Evolutionary conservation across 192 early-diverging fungal genomes (phyloP).

Genomic region (Phlyctochytrium bullatum): DNA sequence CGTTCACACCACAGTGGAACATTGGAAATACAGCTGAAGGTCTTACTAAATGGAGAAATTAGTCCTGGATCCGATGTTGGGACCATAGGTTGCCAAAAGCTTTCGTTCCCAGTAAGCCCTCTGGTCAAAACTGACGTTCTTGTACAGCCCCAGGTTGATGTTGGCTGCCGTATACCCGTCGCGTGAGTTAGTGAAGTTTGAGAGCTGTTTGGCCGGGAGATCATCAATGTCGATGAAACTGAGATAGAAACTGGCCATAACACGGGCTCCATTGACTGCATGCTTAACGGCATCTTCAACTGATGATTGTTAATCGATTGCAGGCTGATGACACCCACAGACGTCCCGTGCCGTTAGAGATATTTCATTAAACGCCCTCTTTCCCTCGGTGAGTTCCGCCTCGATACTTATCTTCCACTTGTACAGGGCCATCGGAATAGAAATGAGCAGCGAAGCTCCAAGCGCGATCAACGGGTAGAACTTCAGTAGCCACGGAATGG

Average conservation of each 20-base stretch:
- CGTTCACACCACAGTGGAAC: no score
- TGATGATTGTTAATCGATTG: not conserved
- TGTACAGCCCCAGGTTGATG: not conserved
- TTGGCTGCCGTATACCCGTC: not conserved
- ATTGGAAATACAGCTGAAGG: not conserved
- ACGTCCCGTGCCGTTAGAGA: not conserved
- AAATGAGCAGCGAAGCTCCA: not conserved
- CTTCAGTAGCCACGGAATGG: not conserved
- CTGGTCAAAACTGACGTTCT: not conserved
- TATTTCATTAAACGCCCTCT: not conserved
- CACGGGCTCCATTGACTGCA: not conserved
- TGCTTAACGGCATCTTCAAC: not conserved
- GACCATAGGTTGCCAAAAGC: not conserved
- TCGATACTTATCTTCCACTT: not conserved
- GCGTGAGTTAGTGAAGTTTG: not conserved
- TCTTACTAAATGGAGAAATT: slow-evolving; percentile 1
- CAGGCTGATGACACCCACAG: not conserved
- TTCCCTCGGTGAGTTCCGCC: not conserved
- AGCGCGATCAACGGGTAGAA: slow-evolving; percentile 1
- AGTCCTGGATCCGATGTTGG: not conserved
- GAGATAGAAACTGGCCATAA: not conserved
- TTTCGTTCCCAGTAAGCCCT: not conserved
- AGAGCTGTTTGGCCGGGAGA: not conserved
- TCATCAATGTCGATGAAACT: not conserved
- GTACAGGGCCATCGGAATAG: not conserved